phyloP scores from a whole-genome alignment of 257 asterid species.

The Nicotiana tomentosiformis region DNA sequence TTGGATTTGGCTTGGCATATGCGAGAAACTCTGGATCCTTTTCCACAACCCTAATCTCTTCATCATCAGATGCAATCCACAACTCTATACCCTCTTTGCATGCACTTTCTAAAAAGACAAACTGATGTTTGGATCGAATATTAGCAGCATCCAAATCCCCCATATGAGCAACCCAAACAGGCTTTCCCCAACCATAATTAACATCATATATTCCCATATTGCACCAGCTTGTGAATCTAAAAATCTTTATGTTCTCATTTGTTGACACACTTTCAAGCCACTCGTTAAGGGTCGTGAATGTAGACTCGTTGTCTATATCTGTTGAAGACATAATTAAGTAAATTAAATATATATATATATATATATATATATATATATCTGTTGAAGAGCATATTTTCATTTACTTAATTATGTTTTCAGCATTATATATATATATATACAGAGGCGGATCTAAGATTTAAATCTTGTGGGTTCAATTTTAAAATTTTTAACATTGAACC shows the following conservation, averaged over 20 bases:
- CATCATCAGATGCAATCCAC: not conserved
- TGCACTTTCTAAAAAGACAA: not conserved
- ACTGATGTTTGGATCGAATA: not conserved
- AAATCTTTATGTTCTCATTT: constrained; percentile 3
- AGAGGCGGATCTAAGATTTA: too few relatives aligned
- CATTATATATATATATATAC: too few relatives aligned
- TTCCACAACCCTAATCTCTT: constrained; percentile 10
- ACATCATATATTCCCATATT: not conserved
- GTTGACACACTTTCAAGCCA: constrained; percentile 11
- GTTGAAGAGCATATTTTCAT: too few relatives aligned
- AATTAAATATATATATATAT: too few relatives aligned
- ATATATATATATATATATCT: too few relatives aligned
- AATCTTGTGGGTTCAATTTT: too few relatives aligned
- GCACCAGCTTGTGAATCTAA: constrained; percentile 7
- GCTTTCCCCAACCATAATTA: constrained; percentile 17
- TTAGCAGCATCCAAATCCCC: not conserved
- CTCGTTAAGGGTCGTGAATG: constrained; percentile 5
- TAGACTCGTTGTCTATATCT: not conserved
- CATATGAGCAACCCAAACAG: constrained; percentile 12
- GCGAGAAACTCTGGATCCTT: constrained; percentile 16
- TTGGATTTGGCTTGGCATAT: constrained; percentile 22
- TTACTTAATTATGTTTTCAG: too few relatives aligned
- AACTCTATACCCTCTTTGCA: not conserved
- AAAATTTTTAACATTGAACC: too few relatives aligned
- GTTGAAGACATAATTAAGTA: not conserved